Conservation (phyloP, 768 basidiomycete genomes). For the Termitomyces sp. region DNA sequence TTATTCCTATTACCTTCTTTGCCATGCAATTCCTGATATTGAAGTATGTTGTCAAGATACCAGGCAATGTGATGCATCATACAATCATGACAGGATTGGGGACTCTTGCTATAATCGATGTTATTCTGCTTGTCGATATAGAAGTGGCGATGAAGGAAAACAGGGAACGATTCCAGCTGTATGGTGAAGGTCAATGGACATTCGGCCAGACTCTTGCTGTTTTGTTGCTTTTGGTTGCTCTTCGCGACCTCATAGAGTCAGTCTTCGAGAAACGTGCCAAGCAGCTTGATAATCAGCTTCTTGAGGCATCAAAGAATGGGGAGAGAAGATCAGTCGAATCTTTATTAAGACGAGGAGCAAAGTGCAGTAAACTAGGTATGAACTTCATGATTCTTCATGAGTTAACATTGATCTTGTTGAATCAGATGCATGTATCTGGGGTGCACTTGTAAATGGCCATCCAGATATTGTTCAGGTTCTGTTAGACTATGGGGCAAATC, state of each 20-base stretch:
- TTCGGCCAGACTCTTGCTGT: conserved; percentile 8
- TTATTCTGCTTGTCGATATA: not conserved
- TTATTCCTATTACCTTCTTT: not conserved
- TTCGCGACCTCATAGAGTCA: too few species aligned
- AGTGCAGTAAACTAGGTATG: not conserved
- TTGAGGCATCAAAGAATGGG: not conserved
- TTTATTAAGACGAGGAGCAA: not conserved
- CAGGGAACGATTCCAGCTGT: not conserved
- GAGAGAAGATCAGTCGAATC: not conserved
- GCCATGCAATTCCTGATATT: not conserved
- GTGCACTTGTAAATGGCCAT: not conserved
- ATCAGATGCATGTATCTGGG: not conserved
- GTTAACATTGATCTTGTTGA: not conserved
- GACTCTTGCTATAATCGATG: not conserved
- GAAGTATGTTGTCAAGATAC: not conserved
- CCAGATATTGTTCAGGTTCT: not conserved
- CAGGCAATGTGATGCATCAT: not conserved
- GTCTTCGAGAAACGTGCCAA: not conserved
- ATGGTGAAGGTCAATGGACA: not conserved
- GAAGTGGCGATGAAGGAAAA: not conserved
- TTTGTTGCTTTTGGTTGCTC: too few species aligned
- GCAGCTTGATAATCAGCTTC: not conserved
- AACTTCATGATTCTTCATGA: not conserved
- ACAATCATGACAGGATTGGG: not conserved
- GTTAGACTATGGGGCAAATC: not conserved